Conservation (phyloP, 192 early-diverging fungal species). For the Linderina pennispora region DNA sequence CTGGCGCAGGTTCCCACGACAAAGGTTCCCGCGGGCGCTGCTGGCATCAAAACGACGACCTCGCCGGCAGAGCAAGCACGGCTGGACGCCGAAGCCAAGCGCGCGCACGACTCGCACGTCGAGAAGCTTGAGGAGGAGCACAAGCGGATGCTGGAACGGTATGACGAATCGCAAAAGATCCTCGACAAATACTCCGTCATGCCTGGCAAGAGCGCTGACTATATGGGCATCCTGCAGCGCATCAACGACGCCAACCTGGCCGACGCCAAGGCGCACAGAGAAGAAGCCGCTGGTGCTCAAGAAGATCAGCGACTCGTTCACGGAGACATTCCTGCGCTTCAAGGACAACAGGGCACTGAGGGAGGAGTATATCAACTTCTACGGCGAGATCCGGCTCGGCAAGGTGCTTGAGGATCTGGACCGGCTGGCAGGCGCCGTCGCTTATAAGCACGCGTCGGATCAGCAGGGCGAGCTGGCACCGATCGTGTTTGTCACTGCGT, state of each 20-base stretch:
- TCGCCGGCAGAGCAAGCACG: conserved; percentile 2
- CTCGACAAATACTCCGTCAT: conserved; percentile 44
- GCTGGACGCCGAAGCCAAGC: background rate
- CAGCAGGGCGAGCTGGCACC: conserved; percentile 48
- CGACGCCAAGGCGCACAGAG: conserved; percentile 17
- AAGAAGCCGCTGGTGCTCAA: conserved; percentile 50
- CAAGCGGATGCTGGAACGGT: conserved; percentile 37
- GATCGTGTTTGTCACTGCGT: conserved; percentile 78
- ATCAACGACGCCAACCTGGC: conserved; percentile 31
- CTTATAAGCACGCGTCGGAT: conserved; percentile 69
- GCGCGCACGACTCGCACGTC: conserved; percentile 10
- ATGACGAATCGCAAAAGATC: conserved; percentile 37
- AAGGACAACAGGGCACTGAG: conserved; percentile 61
- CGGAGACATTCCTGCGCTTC: conserved; percentile 74
- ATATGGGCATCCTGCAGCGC: conserved; percentile 40
- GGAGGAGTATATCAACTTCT: conserved; percentile 75
- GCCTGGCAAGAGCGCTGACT: conserved; percentile 42
- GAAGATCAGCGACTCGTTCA: conserved; percentile 66
- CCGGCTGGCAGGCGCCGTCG: conserved; percentile 72
- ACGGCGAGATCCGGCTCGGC: conserved; percentile 70
- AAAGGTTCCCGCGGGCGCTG: background rate
- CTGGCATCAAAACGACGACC: conserved; percentile 12
- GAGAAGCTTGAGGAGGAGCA: conserved; percentile 34
- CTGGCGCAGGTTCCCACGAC: background rate
- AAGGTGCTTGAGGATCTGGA: conserved; percentile 87